Conservation (phyloP, 371 early-diverging fungal genomes). For the Actinomortierella ambigua region DNA sequence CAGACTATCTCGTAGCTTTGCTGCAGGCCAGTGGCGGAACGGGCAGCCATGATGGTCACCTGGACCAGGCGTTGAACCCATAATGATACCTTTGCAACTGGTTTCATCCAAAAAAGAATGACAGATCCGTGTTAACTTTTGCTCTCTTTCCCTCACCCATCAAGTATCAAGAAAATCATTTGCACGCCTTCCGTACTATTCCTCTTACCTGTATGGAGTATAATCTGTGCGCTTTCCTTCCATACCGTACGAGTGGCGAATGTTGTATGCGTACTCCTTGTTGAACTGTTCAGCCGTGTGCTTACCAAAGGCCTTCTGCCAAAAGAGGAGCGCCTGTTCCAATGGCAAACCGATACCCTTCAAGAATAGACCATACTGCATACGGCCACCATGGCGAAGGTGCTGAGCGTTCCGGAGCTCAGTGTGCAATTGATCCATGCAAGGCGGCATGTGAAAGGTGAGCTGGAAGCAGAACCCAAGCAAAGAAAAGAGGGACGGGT, state of each 20-base stretch:
- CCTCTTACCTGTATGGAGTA: slow-evolving; percentile 76
- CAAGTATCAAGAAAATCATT: too few species aligned
- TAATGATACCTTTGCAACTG: slow-evolving; percentile 91
- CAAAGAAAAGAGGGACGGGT: slow-evolving; percentile 6
- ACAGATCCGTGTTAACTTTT: slow-evolving; percentile 2
- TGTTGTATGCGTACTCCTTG: slow-evolving; percentile 95
- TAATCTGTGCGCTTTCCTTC: slow-evolving; percentile 97
- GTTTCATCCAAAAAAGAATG: neutral
- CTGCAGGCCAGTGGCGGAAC: slow-evolving; percentile 81
- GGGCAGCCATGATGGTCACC: slow-evolving; percentile 96
- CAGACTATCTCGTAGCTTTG: slow-evolving; percentile 65
- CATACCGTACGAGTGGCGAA: slow-evolving; percentile 97
- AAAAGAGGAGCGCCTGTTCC: slow-evolving; percentile 92
- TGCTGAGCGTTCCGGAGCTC: slow-evolving; percentile 78
- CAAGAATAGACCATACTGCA: slow-evolving; percentile 93
- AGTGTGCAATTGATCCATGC: slow-evolving; percentile 86
- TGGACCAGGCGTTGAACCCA: slow-evolving; percentile 72
- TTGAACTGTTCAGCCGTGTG: slow-evolving; percentile 90
- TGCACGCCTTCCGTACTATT: too few species aligned
- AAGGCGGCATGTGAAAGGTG: slow-evolving; percentile 84
- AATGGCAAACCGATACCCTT: slow-evolving; percentile 93
- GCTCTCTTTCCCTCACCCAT: too few species aligned
- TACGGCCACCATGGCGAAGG: slow-evolving; percentile 86
- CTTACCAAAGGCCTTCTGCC: slow-evolving; percentile 81
- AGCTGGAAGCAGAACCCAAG: slow-evolving; percentile 39